Evolutionary conservation across 163 green algal species (phyloP).

Genomic region (Scenedesmus sp.): DNA sequence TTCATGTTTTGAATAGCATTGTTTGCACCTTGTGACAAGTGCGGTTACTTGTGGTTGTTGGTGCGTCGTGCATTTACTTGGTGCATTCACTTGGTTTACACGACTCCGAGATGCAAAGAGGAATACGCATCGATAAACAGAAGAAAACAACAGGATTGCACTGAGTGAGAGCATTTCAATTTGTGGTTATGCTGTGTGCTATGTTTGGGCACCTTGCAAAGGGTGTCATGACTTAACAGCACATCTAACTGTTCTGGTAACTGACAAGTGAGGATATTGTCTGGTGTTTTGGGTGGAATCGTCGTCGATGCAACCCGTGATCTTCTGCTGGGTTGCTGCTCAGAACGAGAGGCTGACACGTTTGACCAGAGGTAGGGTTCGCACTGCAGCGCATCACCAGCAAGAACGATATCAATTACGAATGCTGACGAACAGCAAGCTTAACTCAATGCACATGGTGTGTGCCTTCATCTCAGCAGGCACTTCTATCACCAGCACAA

Average conservation of each 20-base stretch:
- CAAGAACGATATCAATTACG: too few species aligned
- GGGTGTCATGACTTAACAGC: not conserved
- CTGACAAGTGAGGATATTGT: too few species aligned
- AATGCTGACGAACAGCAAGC: too few species aligned
- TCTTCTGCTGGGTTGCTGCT: not conserved
- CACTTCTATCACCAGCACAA: not conserved
- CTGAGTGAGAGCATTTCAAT: not conserved
- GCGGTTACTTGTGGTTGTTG: not conserved
- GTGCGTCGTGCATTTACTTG: not conserved
- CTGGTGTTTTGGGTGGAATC: too few species aligned
- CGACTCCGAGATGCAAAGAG: too few species aligned
- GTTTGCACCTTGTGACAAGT: not conserved
- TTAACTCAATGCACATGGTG: too few species aligned
- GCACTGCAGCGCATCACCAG: too few species aligned
- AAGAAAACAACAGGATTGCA: not conserved
- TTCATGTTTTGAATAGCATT: not conserved
- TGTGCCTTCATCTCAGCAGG: not conserved
- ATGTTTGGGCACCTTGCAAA: not conserved
- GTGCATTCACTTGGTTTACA: too few species aligned
- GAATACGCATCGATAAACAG: too few species aligned
- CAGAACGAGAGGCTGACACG: not conserved
- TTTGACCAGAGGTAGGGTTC: slow-evolving; percentile 2
- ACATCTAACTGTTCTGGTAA: not conserved
- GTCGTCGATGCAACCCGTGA: too few species aligned
- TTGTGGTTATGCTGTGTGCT: not conserved